Evolutionary conservation across 345 rosid genomes (phyloP), one percentile per base, ranked within the genome.

Genomic region (Acer negundo): DNA sequence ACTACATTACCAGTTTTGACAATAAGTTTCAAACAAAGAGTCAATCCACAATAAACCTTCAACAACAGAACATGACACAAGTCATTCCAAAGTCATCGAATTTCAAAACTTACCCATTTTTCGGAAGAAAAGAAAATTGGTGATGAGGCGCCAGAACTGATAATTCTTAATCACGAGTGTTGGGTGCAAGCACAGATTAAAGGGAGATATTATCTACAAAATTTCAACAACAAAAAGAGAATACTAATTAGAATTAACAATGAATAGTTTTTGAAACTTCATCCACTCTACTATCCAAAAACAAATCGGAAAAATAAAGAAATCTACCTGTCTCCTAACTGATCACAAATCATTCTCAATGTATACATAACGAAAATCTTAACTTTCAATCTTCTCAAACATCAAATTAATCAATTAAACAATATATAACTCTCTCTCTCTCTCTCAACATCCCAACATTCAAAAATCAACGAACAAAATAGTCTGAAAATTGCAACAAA

Each of bases 131-230:
- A 97, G 81, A 86, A 97, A 97, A 82, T 97, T 97, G 44, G 99
- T 97, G 78, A 97, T 56, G 73, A 97, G 99, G 82, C 99, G 98
- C 99, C 99, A 97, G 82, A 91, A 85, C 78, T 97, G 94, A 84
- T 90, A 93, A 13, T 93, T 91, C 88, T 90, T 93, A 75, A 97
- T 88, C 72, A 97, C 96, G 58, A 93, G 94, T 2, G 80, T 86
- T 0, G 99, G 97, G 79, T 94, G 78, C 90, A 97, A 85, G 85
- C 95, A 97, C 12, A 97, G 88, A 67, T 92, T 86, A 76, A 90
- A 83, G 13, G 97, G 98, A 19, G 98, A 90, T 81, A 97, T 93
- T 66, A 97, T 97, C 99, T 94, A 38, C 53, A 81, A 82, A 76
- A 61, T 28, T 71, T 66, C 47, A 76, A 63, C 47, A 35, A 68